Evolutionary conservation across 805 yeast species (phyloP).

Genomic region (Wickerhamiella nectarea): DNA sequence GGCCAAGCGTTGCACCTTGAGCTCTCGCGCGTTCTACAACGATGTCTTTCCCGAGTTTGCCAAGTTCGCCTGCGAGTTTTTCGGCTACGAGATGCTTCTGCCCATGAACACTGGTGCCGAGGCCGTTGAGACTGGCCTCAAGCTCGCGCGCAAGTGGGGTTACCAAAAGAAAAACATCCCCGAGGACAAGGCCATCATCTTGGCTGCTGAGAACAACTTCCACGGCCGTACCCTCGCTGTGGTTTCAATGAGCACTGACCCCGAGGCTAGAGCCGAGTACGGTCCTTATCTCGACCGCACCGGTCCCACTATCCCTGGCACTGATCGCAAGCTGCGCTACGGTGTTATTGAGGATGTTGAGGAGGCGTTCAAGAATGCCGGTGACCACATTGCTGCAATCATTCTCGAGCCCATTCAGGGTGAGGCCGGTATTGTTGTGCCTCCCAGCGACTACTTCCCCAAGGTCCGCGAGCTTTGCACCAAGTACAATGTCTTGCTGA

Average conservation of each 20-base stretch:
- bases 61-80: constrained; percentile 75
- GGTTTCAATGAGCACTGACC: constrained; percentile 91
- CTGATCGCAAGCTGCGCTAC: constrained; percentile 54
- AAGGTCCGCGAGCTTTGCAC: constrained; percentile 62
- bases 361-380: constrained; percentile 54
- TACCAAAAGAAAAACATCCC: constrained; percentile 76
- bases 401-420: constrained; percentile 94
- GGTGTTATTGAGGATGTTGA: constrained; percentile 81
- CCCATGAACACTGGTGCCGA: constrained; percentile 99
- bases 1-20: constrained; percentile 68
- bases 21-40: constrained; percentile 85
- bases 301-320: constrained; percentile 75
- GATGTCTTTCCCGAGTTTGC: constrained; percentile 81
- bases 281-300: constrained; percentile 82
- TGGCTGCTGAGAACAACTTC: constrained; percentile 82
- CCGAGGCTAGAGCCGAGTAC: constrained; percentile 74
- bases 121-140: constrained; percentile 91
- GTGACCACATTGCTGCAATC: constrained; percentile 82
- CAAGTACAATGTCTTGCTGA: constrained; percentile 71
- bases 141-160: constrained; percentile 96
- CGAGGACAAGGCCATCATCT: constrained; percentile 67
- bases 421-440: constrained; percentile 95
- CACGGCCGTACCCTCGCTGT: constrained; percentile 95
- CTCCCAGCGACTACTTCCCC: constrained; percentile 67
- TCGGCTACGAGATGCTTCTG: constrained; percentile 80